Base-by-base conservation (phyloP, 805 yeast genomes). In the Candida loeiensis region DNA sequence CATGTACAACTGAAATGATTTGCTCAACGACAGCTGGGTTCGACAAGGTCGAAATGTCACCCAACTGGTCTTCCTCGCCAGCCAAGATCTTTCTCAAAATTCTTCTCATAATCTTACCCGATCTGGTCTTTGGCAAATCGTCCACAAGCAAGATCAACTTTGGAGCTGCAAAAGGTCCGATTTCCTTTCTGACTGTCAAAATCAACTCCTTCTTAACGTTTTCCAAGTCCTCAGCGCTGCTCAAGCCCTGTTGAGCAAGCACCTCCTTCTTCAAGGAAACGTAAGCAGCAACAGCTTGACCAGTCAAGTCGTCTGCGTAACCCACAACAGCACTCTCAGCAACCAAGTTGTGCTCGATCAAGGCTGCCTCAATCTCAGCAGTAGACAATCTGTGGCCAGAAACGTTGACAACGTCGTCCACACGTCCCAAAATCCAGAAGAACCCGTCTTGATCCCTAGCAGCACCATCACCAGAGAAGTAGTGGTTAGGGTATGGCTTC, bases 21-120 rank as follows among this genome's bases (percentile, higher is more conserved):
- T 80, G 80, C 36, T 79, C 82, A 37, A 93, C 96, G 44, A 85
- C 80, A 45, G 76, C 79, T 14, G 97, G 95, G 63, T 93, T 87
- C 36, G 93, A 79, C 61, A 86, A 72, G 24, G 99, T 93, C 38
- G 95, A 81, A 58, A 84, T 74, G 61, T 91, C 99, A 48, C 99
- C 99, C 52, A 93, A 75, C 60, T 83, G 86, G 50, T 86, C 95
- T 51, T 83, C 95, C 73, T 91, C 97, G 51, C 91, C 90, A 38
- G 93, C 81, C 41, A 89, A 82, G 45, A 91, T 78, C 71, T 93
- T 93, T 70, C 99, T 83, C 66, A 93, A 76, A 47, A 93, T 85
- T 73, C 99, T 86, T 76, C 99, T 85, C 95, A 93, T 91, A 60
- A 93, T 91, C 76, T 93, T 93, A 54, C 99, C 99, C 8, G 96